Base-by-base conservation (phyloP, 2,329 filamentous ascomycete genomes). In the Fusarium poae region DNA sequence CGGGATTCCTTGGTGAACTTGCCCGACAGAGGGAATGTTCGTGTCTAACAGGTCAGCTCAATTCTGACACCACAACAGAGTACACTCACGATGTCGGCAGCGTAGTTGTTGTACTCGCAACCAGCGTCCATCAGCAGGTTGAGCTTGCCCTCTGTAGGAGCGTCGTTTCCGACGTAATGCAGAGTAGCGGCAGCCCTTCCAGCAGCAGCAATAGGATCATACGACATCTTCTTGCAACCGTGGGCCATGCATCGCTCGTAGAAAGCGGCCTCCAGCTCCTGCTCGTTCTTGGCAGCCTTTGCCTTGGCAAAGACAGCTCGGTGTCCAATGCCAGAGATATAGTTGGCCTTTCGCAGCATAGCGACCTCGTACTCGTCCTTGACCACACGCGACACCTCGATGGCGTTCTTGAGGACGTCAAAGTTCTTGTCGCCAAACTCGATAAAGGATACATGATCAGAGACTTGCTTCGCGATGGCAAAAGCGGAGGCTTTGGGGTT, bases 81-180 rank as follows among this genome's bases (percentile, higher is more conserved):
- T 12, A 8, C 34, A 77, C 83, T 78, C 72, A 87, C 85, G 74
- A 91, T 89, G 73, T 90, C 88, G 32, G 90, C 86, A 35, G 90
- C 90, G 73, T 94, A 94, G 79, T 89, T 91, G 56, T 86, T 78
- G 85, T 88, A 92, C 79, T 94, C 92, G 30, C 86, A 90, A 23
- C 93, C 95, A 5, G 93, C 94, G 76, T 98, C 95, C 21, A 97
- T 82, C 59, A 97, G 86, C 53, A 97, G 80, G 73, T 97, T 91
- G 56, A 92, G 87, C 80, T 95, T 94, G 43, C 88, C 88, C 1
- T 81, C 80, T 35, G 95, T 81, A 0, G 89, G 84, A 74, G 90
- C 85, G 68, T 94, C 84, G 77, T 97, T 97, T 75, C 91, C 88
- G 25, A 93, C 88, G 74, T 97, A 97, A 81, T 97, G 95, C 34